A percentile compares a stretch with the other conserved stretches of the same genome.
These are phyloP conservation scores for Vaccinium macrocarpon DNA, from an alignment of 148 eudicot genomes.

Conservation along the genomic window DNA sequence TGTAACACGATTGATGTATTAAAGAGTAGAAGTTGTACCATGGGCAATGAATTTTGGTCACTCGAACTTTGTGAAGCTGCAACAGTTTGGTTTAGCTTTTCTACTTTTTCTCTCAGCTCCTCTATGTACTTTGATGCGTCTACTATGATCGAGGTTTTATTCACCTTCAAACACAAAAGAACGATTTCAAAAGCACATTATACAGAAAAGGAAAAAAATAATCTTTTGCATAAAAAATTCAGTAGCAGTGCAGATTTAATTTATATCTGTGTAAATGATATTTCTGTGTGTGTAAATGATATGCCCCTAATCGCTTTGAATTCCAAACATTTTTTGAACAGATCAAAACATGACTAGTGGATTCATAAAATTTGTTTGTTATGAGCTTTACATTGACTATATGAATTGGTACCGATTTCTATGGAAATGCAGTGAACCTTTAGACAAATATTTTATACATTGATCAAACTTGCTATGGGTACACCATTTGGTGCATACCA, in stretches of 20 bases:
- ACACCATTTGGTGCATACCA: no score
- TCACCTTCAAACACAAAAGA: conserved; percentile 27
- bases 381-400: not conserved
- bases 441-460: no score
- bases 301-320: no score
- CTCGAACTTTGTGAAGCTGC: conserved; percentile 32
- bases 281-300: no score
- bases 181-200: not conserved
- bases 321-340: not conserved
- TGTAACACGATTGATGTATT: not conserved
- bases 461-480: no score
- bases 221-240: not conserved
- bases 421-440: not conserved
- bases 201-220: not conserved
- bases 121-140: conserved; percentile 65
- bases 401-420: not conserved
- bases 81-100: conserved; percentile 39
- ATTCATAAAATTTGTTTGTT: not conserved
- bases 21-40: conserved; percentile 24
- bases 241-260: not conserved
- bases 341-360: not conserved
- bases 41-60: conserved; percentile 42
- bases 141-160: conserved; percentile 44
- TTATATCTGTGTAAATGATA: not conserved
- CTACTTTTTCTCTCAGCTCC: conserved; percentile 56